Conservation (phyloP, 441 rosid species). For the Pelargonium citronellum region DNA sequence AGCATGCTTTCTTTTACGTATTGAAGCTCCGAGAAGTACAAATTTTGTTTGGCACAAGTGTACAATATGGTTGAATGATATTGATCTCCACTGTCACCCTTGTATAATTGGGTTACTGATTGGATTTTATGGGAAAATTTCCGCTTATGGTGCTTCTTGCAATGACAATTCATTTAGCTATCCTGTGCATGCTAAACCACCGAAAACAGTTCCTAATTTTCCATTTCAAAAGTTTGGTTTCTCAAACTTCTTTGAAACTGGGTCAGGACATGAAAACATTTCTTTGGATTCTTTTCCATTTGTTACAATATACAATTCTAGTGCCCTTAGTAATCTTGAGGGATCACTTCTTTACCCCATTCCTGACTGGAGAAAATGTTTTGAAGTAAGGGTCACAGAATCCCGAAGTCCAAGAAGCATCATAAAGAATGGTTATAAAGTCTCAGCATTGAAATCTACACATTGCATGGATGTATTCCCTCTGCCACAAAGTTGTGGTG, state of each 20-base stretch:
- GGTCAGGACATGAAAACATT: conserved; percentile 46
- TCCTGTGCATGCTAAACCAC: conserved; percentile 26
- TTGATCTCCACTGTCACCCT: conserved; percentile 85
- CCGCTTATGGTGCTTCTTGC: conserved; percentile 33
- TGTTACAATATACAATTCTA: conserved; percentile 48
- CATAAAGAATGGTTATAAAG: conserved; percentile 29
- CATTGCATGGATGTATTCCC: conserved; percentile 22
- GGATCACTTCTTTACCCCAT: conserved; percentile 42
- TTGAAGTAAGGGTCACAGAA: conserved; percentile 35
- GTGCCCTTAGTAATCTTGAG: conserved; percentile 50
- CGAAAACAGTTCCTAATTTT: conserved; percentile 34
- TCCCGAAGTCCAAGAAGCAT: conserved; percentile 34
- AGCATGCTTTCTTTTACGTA: conserved; percentile 50
- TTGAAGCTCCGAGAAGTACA: conserved; percentile 43
- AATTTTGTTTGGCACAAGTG: conserved; percentile 32
- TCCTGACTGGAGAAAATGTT: conserved; percentile 59
- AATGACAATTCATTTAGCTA: conserved; percentile 25
- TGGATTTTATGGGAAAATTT: conserved; percentile 48
- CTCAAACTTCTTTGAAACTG: conserved; percentile 63
- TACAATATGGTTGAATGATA: conserved; percentile 48
- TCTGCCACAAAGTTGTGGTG: conserved; percentile 23
- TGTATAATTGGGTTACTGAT: conserved; percentile 48
- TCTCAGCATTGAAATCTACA: conserved; percentile 19
- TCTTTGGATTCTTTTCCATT: conserved; percentile 72
- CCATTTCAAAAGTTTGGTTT: conserved; percentile 61